phyloP scores from a whole-genome alignment of 2,329 filamentous ascomycete genomes.

The Magnaporthiopsis incrustans region DNA sequence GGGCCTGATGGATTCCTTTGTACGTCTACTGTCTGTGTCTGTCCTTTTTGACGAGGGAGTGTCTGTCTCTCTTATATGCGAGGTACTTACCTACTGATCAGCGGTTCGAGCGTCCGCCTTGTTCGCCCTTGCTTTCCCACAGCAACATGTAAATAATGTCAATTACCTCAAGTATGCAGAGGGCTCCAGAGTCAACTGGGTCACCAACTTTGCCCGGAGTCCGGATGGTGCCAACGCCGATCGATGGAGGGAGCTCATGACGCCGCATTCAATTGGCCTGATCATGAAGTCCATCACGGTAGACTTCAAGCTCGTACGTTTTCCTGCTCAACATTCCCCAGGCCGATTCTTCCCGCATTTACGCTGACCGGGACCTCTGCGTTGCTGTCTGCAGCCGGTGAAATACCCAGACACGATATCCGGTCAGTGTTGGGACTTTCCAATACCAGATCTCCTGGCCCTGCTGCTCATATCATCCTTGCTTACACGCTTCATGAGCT shows the following conservation, averaged over 20 bases:
- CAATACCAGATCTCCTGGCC: background rate
- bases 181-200: slow-evolving; percentile 71
- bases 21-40: slow-evolving; percentile 15
- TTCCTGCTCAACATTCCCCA: background rate
- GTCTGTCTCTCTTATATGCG: too few relatives aligned
- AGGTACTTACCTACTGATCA: background rate
- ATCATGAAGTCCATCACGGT: slow-evolving; percentile 74
- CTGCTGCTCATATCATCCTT: background rate
- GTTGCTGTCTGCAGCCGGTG: slow-evolving; percentile 53
- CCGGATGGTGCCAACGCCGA: slow-evolving; percentile 52
- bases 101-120: too few relatives aligned
- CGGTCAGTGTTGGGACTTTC: slow-evolving; percentile 23
- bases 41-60: background rate
- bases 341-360: background rate
- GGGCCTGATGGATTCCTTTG: slow-evolving; percentile 70
- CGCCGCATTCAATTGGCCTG: slow-evolving; percentile 57
- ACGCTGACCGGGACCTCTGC: background rate
- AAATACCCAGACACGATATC: slow-evolving; percentile 74
- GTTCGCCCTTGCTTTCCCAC: slow-evolving; percentile 1
- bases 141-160: slow-evolving; percentile 81
- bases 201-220: slow-evolving; percentile 56
- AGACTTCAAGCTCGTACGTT: slow-evolving; percentile 78
- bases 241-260: slow-evolving; percentile 64
- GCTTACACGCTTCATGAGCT: background rate
- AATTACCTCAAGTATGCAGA: slow-evolving; percentile 80